Base-by-base conservation (phyloP, 805 yeast genomes). In the Candida sonorensis region DNA sequence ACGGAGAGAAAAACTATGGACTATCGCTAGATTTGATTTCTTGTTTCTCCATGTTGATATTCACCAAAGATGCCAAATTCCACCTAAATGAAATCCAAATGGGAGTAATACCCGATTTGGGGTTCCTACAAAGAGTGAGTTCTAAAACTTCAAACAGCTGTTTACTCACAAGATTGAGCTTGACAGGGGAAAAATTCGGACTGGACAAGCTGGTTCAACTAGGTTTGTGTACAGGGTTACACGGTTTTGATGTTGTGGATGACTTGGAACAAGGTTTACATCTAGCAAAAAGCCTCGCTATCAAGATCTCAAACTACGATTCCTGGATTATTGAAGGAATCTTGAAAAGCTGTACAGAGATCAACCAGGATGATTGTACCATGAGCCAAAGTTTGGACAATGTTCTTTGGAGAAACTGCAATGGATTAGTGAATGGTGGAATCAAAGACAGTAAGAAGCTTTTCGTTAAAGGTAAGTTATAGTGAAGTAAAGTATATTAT, bases 81-180 rank as follows among this genome's bases (percentile, higher is more conserved):
- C 67, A 81, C 26, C 70, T 83, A 35, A 71, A 80, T 35, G 94
- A 82, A 56, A 75, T 81, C 38, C 72, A 75, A 40, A 64, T 82
- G 33, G 92, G 90, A 3, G 65, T 83, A 50, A 70, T 83, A 23
- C 87, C 92, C 2, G 92, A 83, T 51, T 79, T 82, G 47, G 94
- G 94, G 4, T 67, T 83, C 1, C 61, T 82, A 36, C 88, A 82
- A 55, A 64, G 90, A 48, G 47, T 81, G 36, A 79, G 84, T 5
- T 48, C 50, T 13, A 35, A 77, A 1, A 67, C 69, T 13, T 67
- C 67, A 26, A 78, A 78, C 50, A 56, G 62, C 11, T 75, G 84
- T 5, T 64, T 72, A 59, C 56, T 79, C 38, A 68, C 67, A 50
- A 81, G 78, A 43, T 55, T 73, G 29, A 75, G 81, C 4, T 64